These are phyloP conservation scores for Trichoderma hamatum DNA, from an alignment of 2,329 filamentous ascomycete genomes.

Conservation along the genomic window DNA sequence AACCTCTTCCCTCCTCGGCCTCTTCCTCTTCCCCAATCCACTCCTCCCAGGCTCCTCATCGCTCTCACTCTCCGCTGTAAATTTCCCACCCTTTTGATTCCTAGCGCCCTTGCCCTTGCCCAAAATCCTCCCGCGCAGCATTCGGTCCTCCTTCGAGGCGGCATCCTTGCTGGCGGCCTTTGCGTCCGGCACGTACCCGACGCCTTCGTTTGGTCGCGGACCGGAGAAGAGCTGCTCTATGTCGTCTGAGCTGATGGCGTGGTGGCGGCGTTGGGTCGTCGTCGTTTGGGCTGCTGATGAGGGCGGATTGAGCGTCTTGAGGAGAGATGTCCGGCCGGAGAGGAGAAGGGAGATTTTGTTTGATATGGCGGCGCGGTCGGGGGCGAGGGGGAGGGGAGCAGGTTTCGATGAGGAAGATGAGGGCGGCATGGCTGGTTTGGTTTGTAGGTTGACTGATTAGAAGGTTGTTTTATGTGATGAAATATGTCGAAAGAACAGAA, in stretches of 20 bases:
- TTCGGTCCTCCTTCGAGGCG: slow-evolving; percentile 35
- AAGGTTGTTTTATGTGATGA: background rate
- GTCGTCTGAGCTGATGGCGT: slow-evolving; percentile 29
- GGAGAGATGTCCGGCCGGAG: slow-evolving; percentile 41
- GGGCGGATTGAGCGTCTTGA: slow-evolving; percentile 38
- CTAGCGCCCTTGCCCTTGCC: slow-evolving; percentile 29
- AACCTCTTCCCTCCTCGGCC: slow-evolving; percentile 29
- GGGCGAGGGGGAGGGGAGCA: slow-evolving; percentile 41
- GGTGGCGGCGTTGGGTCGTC: slow-evolving; percentile 2
- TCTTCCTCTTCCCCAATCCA: slow-evolving; percentile 45
- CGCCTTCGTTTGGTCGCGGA: slow-evolving; percentile 43
- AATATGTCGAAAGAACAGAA: background rate
- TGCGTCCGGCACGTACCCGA: slow-evolving; percentile 44
- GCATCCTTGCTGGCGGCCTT: slow-evolving; percentile 32
- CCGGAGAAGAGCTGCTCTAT: slow-evolving; percentile 35
- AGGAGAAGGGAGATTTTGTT: slow-evolving; percentile 49
- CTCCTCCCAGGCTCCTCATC: slow-evolving; percentile 44
- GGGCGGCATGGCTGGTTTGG: background rate
- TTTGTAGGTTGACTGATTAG: background rate
- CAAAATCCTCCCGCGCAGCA: slow-evolving; percentile 39
- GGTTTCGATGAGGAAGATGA: slow-evolving; percentile 12
- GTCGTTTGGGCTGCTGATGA: slow-evolving; percentile 23
- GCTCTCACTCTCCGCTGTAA: slow-evolving; percentile 39
- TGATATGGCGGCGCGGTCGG: slow-evolving; percentile 44
- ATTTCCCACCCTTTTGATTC: background rate